Evolutionary conservation across 2,329 filamentous ascomycete species (phyloP), one percentile per base, ranked within the genome.

Genomic region (Huntiella savannae): DNA sequence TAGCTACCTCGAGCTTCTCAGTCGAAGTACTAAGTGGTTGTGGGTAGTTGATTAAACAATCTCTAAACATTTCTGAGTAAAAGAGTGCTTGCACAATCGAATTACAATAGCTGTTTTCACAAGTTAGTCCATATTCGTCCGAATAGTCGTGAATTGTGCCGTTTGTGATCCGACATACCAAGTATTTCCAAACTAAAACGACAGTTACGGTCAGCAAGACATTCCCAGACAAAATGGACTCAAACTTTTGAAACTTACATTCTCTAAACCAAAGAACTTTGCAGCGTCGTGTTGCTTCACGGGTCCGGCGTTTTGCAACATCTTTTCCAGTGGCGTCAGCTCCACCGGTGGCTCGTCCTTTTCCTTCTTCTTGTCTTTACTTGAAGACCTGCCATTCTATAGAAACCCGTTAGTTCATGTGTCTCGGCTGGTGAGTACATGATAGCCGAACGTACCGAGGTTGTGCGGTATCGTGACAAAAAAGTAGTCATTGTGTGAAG

Each of bases 201-300:
- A 43, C 34, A 28, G 10, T 28, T 13, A 5, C 43, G 39, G 59
- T 69, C 56, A 69, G 67, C 55, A 53, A 45, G 35, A 46, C 47
- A 37, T 40, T 48, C 39, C 49, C 11, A 13, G 28, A 33, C 15
- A 34, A 33, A 33, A 8, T 15, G 34, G 11, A 11, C 17, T 40
- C 10, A 19, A 32, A 22, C 12, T 36, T 33, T 12, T 15, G 7
- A 44, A 13, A 69, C 83, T 64, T 70, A 96, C 88, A 65, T 98
- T 98, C 64, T 98, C 91, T 60, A 96, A 80, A 12, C 91, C 91
- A 64, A 92, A 96, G 67, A 94, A 98, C 66, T 94, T 93, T 66
- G 96, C 91, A 59, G 83, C 94, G 46, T 91, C 91, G 63, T 96
- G 87, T 54, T 73, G 69, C 56, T 85, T 77, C 54, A 92, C 65